These are phyloP conservation scores for Cladosporium halotolerans DNA, from an alignment of 2,329 filamentous ascomycete genomes.

Conservation along the genomic window DNA sequence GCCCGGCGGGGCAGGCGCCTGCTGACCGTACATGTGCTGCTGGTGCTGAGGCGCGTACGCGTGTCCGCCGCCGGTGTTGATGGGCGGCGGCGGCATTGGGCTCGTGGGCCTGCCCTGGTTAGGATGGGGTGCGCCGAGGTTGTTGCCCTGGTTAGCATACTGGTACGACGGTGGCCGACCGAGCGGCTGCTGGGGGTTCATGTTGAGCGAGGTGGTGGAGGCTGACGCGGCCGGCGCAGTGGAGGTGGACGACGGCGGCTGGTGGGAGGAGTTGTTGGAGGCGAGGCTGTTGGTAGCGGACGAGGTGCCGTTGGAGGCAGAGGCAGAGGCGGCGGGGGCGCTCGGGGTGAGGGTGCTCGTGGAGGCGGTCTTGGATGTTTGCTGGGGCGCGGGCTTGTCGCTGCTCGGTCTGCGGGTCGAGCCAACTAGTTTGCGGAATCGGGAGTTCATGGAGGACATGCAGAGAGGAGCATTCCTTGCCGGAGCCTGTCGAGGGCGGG, in stretches of 20 bases:
- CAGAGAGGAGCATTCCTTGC: constrained; percentile 14
- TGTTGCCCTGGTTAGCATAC: constrained; percentile 40
- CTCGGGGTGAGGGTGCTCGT: constrained; percentile 35
- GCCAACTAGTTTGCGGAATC: constrained; percentile 74
- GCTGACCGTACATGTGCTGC: constrained; percentile 36
- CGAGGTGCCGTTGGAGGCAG: constrained; percentile 31
- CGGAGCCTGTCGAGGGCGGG: constrained; percentile 5
- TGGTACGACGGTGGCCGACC: constrained; percentile 61
- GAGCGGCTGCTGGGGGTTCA: constrained; percentile 48
- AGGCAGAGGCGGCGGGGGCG: constrained; percentile 15
- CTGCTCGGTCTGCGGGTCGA: constrained; percentile 66
- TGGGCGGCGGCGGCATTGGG: constrained; percentile 37
- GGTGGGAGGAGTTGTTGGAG: constrained; percentile 36
- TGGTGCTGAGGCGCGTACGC: constrained; percentile 43
- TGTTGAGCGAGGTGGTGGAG: constrained; percentile 48
- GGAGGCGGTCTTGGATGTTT: constrained; percentile 34
- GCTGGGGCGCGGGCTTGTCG: constrained; percentile 60
- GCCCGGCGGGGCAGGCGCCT: constrained; percentile 24
- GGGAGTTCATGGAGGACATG: constrained; percentile 76
- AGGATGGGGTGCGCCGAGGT: constrained; percentile 34
- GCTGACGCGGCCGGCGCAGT: constrained; percentile 27
- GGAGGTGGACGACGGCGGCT: constrained; percentile 17
- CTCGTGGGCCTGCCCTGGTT: constrained; percentile 44
- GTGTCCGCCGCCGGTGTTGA: constrained; percentile 45
- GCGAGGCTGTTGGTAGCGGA: constrained; percentile 26